phyloP scores from a whole-genome alignment of 2,329 filamentous ascomycete species.

The Aspergillus ruber region DNA sequence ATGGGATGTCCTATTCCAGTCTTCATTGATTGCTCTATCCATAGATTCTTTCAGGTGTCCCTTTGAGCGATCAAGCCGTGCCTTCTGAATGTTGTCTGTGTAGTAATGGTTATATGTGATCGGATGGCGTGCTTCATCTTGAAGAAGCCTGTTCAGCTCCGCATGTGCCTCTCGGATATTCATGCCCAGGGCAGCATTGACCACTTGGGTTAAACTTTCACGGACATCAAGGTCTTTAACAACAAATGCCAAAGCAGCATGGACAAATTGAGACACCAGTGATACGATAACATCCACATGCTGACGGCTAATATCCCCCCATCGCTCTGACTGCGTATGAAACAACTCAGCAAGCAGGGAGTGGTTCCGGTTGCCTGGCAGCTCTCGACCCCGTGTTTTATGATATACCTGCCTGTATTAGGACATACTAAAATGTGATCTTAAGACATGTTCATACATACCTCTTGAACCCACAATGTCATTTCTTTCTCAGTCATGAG shows the following conservation, averaged over 20 bases:
- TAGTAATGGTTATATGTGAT: conserved; percentile 31
- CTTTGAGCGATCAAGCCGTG: background rate
- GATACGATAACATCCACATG: conserved; percentile 9
- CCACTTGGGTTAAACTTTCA: conserved; percentile 1
- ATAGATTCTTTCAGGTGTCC: too few relatives aligned
- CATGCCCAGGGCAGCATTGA: conserved; percentile 3
- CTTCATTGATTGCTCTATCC: too few relatives aligned
- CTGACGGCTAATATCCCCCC: conserved; percentile 12
- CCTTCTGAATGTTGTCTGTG: conserved; percentile 26
- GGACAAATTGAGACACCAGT: conserved; percentile 8
- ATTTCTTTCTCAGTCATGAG: too few relatives aligned
- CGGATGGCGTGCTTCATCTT: conserved; percentile 15
- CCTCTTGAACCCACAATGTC: too few relatives aligned
- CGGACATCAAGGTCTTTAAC: conserved; percentile 5
- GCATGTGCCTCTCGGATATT: conserved; percentile 5
- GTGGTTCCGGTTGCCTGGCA: conserved; percentile 9
- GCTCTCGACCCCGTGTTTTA: conserved; percentile 18
- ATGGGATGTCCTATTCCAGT: too few relatives aligned
- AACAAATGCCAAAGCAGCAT: conserved; percentile 4
- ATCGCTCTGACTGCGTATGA: conserved; percentile 20
- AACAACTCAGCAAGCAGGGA: conserved; percentile 13
- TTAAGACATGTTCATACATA: too few relatives aligned
- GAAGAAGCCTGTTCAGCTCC: conserved; percentile 9
- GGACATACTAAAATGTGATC: too few relatives aligned
- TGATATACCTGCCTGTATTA: conserved; percentile 15